Evolutionary conservation across 257 asterid species (phyloP), one percentile per base, ranked within the genome.

Genomic region (Cruciata laevipes): DNA sequence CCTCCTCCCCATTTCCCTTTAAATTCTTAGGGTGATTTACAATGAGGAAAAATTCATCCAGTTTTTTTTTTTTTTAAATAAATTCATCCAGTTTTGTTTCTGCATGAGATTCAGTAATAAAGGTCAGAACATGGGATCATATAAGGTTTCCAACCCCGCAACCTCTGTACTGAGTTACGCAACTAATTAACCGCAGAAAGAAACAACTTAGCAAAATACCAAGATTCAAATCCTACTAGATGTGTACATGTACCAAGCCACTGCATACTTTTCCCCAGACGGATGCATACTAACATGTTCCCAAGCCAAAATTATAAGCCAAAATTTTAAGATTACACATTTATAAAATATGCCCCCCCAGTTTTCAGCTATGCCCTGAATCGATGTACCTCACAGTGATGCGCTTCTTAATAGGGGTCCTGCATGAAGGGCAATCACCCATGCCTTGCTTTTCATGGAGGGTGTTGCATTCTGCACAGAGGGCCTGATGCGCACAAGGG

Each of bases 401-500:
- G 65, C 96, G 81, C 61, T 64, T 66, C 73, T 81, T 72, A 51
- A 90, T 88, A 7, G 67, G 66, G 0, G 90, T 70, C 85, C 97
- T 82, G 78, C 96, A 90, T 37, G 96, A 90, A 21, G 96, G 97
- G 66, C 97, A 90, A 16, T 86, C 95, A 0, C 56, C 67, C 92
- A 88, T 83, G 30, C 92, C 91, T 72, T 82, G 78, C 83, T 83
- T 83, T 61, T 80, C 84, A 71, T 80, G 95, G 11, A 58, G 83
- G 6, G 6, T 55, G 35, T 65, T 92, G 89, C 98, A 92, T n/a
- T 75, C 44, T 10, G 47, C 66, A 32, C 98, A 92, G 17, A 92
- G 85, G 66, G 89, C 87, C 81, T 86, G 95, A 74, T 92, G 98
- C 1, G 90, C 82, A 67, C 98, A 92, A 0, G 98, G 98, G 66